Conservation (phyloP, 306 rosid species). For the Corylus avellana region DNA sequence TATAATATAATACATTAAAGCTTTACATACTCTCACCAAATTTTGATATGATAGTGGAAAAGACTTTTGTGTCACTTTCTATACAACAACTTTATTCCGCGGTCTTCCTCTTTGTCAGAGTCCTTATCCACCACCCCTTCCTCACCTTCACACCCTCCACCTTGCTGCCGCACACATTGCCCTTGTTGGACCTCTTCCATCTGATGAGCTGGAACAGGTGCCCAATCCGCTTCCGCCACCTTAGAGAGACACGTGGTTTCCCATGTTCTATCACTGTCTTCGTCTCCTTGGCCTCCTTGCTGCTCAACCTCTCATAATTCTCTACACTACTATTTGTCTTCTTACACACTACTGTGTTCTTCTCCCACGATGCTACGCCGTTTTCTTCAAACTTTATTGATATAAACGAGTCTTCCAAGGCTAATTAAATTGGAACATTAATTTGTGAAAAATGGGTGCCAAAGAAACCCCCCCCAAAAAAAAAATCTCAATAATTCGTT, state of each 20-base stretch:
- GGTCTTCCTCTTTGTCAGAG: constrained; percentile 77
- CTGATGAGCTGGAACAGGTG: constrained; percentile 81
- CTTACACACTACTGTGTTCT: constrained; percentile 36
- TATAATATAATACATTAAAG: constrained; percentile 28
- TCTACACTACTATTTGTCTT: constrained; percentile 63
- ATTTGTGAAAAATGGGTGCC: constrained; percentile 19
- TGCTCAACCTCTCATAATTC: constrained; percentile 44
- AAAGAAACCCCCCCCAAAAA: neutral
- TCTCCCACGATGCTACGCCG: constrained; percentile 93
- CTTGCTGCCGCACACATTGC: constrained; percentile 62
- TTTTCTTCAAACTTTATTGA: constrained; percentile 92
- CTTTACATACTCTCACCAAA: constrained; percentile 50
- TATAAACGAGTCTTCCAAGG: constrained; percentile 78
- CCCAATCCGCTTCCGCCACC: constrained; percentile 95
- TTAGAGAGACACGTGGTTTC: constrained; percentile 61
- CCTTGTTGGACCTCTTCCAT: constrained; percentile 73
- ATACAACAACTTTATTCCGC: constrained; percentile 48
- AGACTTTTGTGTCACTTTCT: constrained; percentile 35
- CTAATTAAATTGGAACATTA: neutral
- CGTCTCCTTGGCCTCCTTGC: constrained; percentile 42
- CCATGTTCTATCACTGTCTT: constrained; percentile 90
- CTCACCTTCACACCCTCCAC: constrained; percentile 80
- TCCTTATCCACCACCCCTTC: constrained; percentile 85
- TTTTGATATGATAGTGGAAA: constrained; percentile 21
- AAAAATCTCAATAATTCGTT: neutral